Evolutionary conservation across 1,284 basidiomycete species (phyloP), one percentile per base, ranked within the genome.

Genomic region (Cryptococcus hybrid): DNA sequence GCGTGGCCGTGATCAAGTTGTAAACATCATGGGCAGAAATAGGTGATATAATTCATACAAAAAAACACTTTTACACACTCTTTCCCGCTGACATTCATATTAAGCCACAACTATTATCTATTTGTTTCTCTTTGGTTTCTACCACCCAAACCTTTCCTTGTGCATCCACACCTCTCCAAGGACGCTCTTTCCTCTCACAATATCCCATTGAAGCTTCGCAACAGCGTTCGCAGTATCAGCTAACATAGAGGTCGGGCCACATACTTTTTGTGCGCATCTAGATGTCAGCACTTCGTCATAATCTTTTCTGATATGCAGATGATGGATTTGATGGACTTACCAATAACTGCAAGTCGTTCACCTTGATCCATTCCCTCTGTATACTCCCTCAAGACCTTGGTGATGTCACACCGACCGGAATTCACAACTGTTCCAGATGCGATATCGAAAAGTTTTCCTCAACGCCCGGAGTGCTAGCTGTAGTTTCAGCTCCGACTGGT

Each of bases 131-230:
- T n/a, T 42, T 42, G 9, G 3, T 44, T 44, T 12, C 24, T 36
- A 56, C 54, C 54, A 56, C 2, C 39, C 47, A 43, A 56, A 56
- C 36, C 35, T 15, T 42, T 56, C 54, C 9, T 47, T 38, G 34
- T 56, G 54, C 39, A 56, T 38, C 54, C 54, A 56, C 42, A 56
- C 39, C 47, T 56, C 54, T 37, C 46, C 36, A 9, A 51, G 8
- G 18, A 30, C 12, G 12, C 39, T 50, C 47, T 37, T 50, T 8
- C 47, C 48, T 36, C n/a, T 24, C 34, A 43, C 12, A n/a, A 56
- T 51, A n/a, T 43, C 34, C 39, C 24, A 50, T 37, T 56, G 47
- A 6, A 56, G 12, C 3, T 15, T 24, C 4, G 47, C 38, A 3
- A 42, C 36, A 12, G 47, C 47, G 13, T 50, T 44, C 18, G 38